Base-by-base conservation (phyloP, 2,329 filamentous ascomycete genomes). In the Lecanosticta acicola region DNA sequence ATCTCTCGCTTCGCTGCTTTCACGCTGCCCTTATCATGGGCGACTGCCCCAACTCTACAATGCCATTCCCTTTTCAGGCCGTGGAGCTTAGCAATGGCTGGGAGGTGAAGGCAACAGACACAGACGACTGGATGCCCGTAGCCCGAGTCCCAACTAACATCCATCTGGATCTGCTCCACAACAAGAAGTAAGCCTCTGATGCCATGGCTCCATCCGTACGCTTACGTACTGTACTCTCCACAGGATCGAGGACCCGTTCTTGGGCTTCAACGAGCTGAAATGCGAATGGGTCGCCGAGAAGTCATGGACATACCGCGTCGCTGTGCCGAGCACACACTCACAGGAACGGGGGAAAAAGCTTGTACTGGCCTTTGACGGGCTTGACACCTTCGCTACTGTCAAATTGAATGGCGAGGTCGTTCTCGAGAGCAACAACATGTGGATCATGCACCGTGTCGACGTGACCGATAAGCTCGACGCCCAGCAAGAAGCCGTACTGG, bases 311-410 rank as follows among this genome's bases (percentile, higher is more conserved):
- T 75, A 76, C 61, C 67, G 60, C 51, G 63, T 68, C 43, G 60
- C 57, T n/a, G 57, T 74, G 8, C 70, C 69, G 7, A 38, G 57
- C 1, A 46, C 67, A 13, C 40, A 55, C 32, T 46, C 57, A 4
- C 14, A 13, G 9, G 9, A 53, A 61, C 17, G 50, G 63, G 32
- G 60, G 63, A 21, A 55, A 5, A 66, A 57, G 18, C 64, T 69
- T 14, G 71, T 78, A 13, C 65, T 84, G 3, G 76, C 79, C 8
- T 82, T 84, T 46, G 74, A 82, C 54, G 81, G 81, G 0, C 71
- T 84, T 1, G 81, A 84, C 57, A 84, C 80, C 0, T 81, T 80
- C 51, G 78, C 79, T 0, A 77, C 71, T 0, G 78, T 82, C 29
- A 69, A 57, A 8, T 68, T 84, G 14, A 80, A 83, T 54, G 76